Conservation (phyloP, 306 rosid genomes). For the Ammopiptanthus mongolicus region DNA sequence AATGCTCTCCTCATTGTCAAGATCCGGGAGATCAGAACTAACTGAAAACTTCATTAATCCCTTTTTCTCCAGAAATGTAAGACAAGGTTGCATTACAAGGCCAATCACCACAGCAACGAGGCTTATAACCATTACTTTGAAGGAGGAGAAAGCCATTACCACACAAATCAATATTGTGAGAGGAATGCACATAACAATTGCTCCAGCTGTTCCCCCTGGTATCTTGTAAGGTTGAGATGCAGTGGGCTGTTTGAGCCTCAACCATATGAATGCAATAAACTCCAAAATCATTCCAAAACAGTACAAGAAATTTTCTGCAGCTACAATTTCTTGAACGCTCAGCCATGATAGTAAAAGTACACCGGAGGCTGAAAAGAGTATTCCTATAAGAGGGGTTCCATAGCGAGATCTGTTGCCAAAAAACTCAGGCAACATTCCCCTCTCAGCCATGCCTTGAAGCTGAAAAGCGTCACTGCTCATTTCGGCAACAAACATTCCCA, state of each 20-base stretch:
- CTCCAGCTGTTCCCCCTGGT: conserved; percentile 57
- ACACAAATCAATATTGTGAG: conserved; percentile 60
- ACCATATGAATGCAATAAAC: conserved; percentile 58
- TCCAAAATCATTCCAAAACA: conserved; percentile 84
- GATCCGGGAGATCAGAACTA: conserved; percentile 46
- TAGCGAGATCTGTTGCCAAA: conserved; percentile 52
- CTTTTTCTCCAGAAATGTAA: conserved; percentile 43
- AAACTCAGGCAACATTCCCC: conserved; percentile 72
- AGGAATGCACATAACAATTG: conserved; percentile 56
- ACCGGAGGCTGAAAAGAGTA: conserved; percentile 75
- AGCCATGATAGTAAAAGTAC: conserved; percentile 65
- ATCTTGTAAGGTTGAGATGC: conserved; percentile 66
- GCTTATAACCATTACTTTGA: conserved; percentile 50
- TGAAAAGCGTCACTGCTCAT: conserved; percentile 89
- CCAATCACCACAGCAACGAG: conserved; percentile 52
- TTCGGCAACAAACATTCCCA: conserved; percentile 88
- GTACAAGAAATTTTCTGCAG: conserved; percentile 79
- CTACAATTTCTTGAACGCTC: conserved; percentile 72
- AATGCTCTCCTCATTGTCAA: conserved; percentile 21
- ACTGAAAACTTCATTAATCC: conserved; percentile 61
- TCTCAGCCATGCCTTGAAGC: conserved; percentile 87
- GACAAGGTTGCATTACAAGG: conserved; percentile 55
- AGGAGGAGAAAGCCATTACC: conserved; percentile 54
- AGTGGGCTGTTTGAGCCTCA: conserved; percentile 57
- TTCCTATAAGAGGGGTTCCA: conserved; percentile 73